Conservation (phyloP, 2,329 filamentous ascomycete species). For the Cytospora leucostoma region DNA sequence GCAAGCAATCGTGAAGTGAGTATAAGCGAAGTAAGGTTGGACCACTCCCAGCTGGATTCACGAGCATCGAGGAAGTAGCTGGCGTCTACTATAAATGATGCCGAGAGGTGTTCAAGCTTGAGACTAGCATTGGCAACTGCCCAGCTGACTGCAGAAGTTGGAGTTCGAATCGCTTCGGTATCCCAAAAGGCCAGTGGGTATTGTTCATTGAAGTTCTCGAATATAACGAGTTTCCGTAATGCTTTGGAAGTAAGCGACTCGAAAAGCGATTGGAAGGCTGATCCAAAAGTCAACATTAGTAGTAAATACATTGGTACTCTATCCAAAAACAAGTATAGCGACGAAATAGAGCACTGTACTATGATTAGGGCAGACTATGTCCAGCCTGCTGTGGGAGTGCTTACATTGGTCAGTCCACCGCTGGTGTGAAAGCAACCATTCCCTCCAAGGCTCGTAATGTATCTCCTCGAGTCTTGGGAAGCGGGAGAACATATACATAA, state of each 20-base stretch:
- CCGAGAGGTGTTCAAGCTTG: slow-evolving; percentile 35
- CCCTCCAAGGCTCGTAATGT: slow-evolving; percentile 39
- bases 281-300: slow-evolving; percentile 25
- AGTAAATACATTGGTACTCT: slow-evolving; percentile 12
- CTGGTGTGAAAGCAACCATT: slow-evolving; percentile 31
- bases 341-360: too few relatives aligned
- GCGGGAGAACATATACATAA: slow-evolving; percentile 35
- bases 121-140: slow-evolving; percentile 33
- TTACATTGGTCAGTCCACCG: slow-evolving; percentile 28
- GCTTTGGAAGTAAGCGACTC: slow-evolving; percentile 24
- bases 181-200: slow-evolving; percentile 32
- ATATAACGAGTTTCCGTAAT: slow-evolving; percentile 33
- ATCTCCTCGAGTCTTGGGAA: slow-evolving; percentile 37
- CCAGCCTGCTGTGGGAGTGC: slow-evolving; percentile 26
- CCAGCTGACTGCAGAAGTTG: slow-evolving; percentile 31
- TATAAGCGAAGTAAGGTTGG: slow-evolving; percentile 36
- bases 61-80: slow-evolving; percentile 36
- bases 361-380: too few relatives aligned
- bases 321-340: slow-evolving; percentile 28
- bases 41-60: slow-evolving; percentile 34
- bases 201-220: slow-evolving; percentile 39
- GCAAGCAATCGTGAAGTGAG: slow-evolving; percentile 37
- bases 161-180: slow-evolving; percentile 30
- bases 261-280: slow-evolving; percentile 31
- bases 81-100: slow-evolving; percentile 37